These are phyloP conservation scores for Beauveria asiatica DNA, from an alignment of 2,329 filamentous ascomycete genomes.

Conservation along the genomic window DNA sequence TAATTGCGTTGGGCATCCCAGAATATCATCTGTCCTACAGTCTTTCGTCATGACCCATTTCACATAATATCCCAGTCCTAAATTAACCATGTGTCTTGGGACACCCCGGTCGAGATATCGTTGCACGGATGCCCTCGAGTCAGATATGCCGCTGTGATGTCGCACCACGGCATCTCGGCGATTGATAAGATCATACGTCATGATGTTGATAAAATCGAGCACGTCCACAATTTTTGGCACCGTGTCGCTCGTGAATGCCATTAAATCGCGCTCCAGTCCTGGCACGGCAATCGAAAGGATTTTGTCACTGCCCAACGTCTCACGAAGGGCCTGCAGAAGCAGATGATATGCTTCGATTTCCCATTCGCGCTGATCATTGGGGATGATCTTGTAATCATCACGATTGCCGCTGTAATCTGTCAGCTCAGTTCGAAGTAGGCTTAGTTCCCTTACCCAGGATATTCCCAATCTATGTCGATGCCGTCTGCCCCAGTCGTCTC, in stretches of 20 bases:
- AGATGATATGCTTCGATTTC: slow-evolving; percentile 57
- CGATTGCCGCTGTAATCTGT: slow-evolving; percentile 48
- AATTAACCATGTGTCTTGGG: slow-evolving; percentile 43
- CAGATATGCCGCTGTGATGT: slow-evolving; percentile 56
- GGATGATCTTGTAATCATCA: slow-evolving; percentile 56
- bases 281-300: slow-evolving; percentile 62
- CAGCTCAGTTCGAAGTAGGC: neutral
- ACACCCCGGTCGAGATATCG: slow-evolving; percentile 51
- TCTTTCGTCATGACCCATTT: slow-evolving; percentile 52
- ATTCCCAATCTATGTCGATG: slow-evolving; percentile 58
- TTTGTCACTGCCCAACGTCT: slow-evolving; percentile 46
- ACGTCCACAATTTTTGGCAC: slow-evolving; percentile 48
- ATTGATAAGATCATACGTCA: slow-evolving; percentile 66
- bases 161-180: slow-evolving; percentile 54
- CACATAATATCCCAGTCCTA: slow-evolving; percentile 59
- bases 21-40: slow-evolving; percentile 31
- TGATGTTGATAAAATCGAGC: slow-evolving; percentile 59
- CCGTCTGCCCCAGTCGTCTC: slow-evolving; percentile 56
- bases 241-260: slow-evolving; percentile 53
- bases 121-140: slow-evolving; percentile 45
- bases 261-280: slow-evolving; percentile 55
- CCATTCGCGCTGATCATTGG: slow-evolving; percentile 50
- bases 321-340: slow-evolving; percentile 50
- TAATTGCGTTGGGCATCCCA: slow-evolving; percentile 46
- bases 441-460: slow-evolving; percentile 33